A percentile compares a stretch with the other conserved stretches of the same genome.
Evolutionary conservation across 768 basidiomycete species (phyloP).

Genomic region (Punctularia strigosozonata): DNA sequence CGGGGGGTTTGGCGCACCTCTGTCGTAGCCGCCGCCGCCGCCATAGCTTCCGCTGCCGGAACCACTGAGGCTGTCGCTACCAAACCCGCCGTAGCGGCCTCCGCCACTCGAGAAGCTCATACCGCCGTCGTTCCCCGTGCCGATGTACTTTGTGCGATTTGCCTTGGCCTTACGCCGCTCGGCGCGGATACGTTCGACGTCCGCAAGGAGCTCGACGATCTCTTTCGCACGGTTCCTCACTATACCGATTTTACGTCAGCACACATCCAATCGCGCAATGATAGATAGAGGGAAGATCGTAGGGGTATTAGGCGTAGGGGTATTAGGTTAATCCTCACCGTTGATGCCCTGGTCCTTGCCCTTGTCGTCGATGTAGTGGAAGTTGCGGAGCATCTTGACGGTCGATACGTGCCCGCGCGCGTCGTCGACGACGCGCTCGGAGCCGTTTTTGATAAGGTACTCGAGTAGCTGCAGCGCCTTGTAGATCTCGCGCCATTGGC

Average conservation of each 20-base stretch:
- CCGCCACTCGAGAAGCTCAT: conserved; percentile 47
- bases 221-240: conserved; percentile 93
- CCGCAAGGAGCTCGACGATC: conserved; percentile 81
- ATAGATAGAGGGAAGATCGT: neutral
- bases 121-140: conserved; percentile 74
- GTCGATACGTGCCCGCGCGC: conserved; percentile 90
- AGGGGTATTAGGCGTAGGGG: neutral
- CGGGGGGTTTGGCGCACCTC: conserved; percentile 6
- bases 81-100: conserved; percentile 56
- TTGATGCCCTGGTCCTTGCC: conserved; percentile 98
- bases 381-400: conserved; percentile 93
- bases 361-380: conserved; percentile 98
- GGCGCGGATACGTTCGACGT: conserved; percentile 79
- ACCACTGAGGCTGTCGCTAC: conserved; percentile 34
- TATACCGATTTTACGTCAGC: too few relatives aligned
- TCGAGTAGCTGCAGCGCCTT: conserved; percentile 92
- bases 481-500: conserved; percentile 98
- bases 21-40: conserved; percentile 23
- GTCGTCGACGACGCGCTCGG: conserved; percentile 96
- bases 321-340: conserved; percentile 53
- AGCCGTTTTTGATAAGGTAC: conserved; percentile 94
- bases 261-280: too few relatives aligned
- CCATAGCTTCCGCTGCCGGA: conserved; percentile 9
- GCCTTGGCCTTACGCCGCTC: conserved; percentile 89
- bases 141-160: conserved; percentile 84